phyloP scores from a whole-genome alignment of 768 basidiomycete genomes.

The Dacryopinax primogenitus region DNA sequence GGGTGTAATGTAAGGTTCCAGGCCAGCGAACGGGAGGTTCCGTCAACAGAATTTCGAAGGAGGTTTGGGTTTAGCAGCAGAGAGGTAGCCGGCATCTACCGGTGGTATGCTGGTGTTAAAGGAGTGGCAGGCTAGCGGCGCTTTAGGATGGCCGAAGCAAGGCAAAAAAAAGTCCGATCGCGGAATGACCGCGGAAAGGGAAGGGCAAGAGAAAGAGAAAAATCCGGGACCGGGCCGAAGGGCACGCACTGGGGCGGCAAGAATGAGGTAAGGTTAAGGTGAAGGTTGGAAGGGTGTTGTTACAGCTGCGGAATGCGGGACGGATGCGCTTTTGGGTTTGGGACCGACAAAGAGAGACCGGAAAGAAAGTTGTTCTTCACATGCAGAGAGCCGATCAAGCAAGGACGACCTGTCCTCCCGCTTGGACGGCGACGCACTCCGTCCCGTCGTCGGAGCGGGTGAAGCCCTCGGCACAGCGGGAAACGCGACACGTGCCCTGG shows the following conservation, averaged over 20 bases:
- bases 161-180: no score
- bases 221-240: background rate
- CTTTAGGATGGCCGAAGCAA: no score
- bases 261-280: background rate
- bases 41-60: background rate
- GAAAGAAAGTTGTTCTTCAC: background rate
- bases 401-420: background rate
- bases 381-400: background rate
- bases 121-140: background rate
- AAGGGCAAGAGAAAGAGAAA: background rate
- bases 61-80: no score
- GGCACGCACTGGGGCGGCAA: background rate
- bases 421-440: constrained; percentile 5
- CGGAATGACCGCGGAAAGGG: background rate
- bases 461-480: constrained; percentile 10
- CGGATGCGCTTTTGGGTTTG: background rate
- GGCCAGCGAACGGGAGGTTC: background rate
- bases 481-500: constrained; percentile 10
- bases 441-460: constrained; percentile 9
- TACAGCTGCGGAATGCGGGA: background rate
- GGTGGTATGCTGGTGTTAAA: background rate
- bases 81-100: no score
- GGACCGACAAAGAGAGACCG: background rate
- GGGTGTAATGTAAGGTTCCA: background rate
- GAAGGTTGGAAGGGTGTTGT: background rate